Conservation (phyloP, 345 rosid species). For the Citrus maxima region DNA sequence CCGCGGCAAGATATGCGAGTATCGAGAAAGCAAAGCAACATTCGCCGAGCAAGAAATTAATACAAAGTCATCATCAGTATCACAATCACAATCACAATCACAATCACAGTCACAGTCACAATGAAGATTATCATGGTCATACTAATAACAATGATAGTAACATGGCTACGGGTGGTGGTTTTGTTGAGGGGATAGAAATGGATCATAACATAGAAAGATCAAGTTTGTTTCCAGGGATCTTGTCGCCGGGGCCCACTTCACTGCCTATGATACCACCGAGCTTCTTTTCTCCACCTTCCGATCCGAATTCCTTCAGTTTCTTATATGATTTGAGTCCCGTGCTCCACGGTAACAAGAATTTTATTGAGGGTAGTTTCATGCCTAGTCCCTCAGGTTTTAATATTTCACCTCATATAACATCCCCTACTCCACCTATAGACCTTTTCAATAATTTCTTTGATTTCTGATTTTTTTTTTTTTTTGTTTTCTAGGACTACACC, state of each 20-base stretch:
- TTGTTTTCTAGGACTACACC: background rate
- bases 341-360: constrained; percentile 43
- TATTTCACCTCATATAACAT: constrained; percentile 35
- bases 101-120: too few species aligned
- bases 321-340: constrained; percentile 59
- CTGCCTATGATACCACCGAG: constrained; percentile 56
- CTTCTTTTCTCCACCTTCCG: constrained; percentile 60
- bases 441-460: constrained; percentile 68
- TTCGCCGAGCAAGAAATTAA: constrained; percentile 20
- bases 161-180: constrained; percentile 11
- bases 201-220: constrained; percentile 35
- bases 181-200: constrained; percentile 37
- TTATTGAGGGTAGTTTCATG: constrained; percentile 48
- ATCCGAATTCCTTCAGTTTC: constrained; percentile 46
- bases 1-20: constrained; percentile 71
- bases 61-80: background rate
- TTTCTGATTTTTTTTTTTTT: constrained; percentile 21
- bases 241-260: constrained; percentile 73
- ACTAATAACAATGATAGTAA: too few species aligned
- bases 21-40: constrained; percentile 46
- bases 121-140: too few species aligned
- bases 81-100: too few species aligned
- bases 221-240: constrained; percentile 51
- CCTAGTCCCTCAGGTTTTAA: constrained; percentile 50
- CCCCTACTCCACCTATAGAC: constrained; percentile 52